A percentile compares a stretch with the other conserved stretches of the same genome.
Evolutionary conservation across 1,284 basidiomycete species (phyloP).

Genomic region (Psilocybe mexicana): DNA sequence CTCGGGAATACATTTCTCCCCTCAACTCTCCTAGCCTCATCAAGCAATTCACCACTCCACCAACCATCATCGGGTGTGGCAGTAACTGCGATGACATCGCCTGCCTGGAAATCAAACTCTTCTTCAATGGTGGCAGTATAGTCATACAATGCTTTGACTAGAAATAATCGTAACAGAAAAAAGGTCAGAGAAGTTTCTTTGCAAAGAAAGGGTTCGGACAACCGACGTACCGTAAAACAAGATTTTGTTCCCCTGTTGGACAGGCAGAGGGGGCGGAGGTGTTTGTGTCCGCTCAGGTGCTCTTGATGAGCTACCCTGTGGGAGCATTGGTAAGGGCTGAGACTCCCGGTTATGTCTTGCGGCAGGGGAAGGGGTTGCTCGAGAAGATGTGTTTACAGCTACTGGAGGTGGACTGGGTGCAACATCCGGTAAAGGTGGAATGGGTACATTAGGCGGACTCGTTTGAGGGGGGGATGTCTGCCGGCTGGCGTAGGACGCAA

Average conservation of each 20-base stretch:
- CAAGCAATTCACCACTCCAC: constrained; percentile 88
- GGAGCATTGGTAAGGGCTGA: constrained; percentile 24
- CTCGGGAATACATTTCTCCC: constrained; percentile 90
- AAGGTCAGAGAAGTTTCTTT: background rate
- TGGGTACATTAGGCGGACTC: constrained; percentile 26
- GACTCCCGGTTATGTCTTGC: constrained; percentile 19
- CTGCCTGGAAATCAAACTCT: constrained; percentile 90
- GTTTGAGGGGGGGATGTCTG: constrained; percentile 24
- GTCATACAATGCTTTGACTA: constrained; percentile 92
- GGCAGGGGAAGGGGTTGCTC: constrained; percentile 16
- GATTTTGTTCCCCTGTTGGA: constrained; percentile 26
- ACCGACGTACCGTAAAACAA: constrained; percentile 36
- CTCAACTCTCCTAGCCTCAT: constrained; percentile 77
- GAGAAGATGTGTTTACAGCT: constrained; percentile 2
- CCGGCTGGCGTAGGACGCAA: constrained; percentile 10
- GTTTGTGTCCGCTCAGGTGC: constrained; percentile 22
- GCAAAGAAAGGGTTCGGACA: constrained; percentile 1
- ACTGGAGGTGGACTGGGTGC: constrained; percentile 8
- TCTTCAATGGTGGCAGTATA: constrained; percentile 85
- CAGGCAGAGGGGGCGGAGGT: constrained; percentile 26
- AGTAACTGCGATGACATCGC: constrained; percentile 92
- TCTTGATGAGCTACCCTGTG: constrained; percentile 16
- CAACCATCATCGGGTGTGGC: constrained; percentile 91
- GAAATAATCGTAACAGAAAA: background rate
- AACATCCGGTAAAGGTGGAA: constrained; percentile 24